A percentile compares a stretch with the other conserved stretches of the same genome.
Conservation (phyloP, 305 asterid species). For the Monarda citriodora region DNA sequence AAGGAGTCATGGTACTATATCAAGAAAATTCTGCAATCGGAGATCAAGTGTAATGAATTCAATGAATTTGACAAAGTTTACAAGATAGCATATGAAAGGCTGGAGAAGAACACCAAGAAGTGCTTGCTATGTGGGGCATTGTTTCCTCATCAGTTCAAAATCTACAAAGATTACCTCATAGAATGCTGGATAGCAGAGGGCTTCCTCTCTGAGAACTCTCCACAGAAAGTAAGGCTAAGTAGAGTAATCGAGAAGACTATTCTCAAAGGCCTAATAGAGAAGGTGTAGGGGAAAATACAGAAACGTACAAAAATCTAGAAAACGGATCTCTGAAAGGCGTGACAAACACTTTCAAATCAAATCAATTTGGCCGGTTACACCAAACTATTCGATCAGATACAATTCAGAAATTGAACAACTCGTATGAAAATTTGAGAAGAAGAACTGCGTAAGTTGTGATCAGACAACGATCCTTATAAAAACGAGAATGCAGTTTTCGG, state of each 20-base stretch:
- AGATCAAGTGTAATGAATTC: too few relatives aligned
- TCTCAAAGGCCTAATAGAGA: background rate
- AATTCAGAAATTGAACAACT: too few relatives aligned
- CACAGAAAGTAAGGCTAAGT: background rate
- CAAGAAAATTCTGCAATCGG: background rate
- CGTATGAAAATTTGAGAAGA: too few relatives aligned
- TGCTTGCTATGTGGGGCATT: constrained; percentile 14
- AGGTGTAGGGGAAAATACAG: too few relatives aligned
- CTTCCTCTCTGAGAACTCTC: background rate
- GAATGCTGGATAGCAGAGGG: constrained; percentile 17
- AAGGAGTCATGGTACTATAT: background rate
- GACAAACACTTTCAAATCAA: too few relatives aligned
- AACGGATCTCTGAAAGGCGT: too few relatives aligned
- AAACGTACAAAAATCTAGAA: too few relatives aligned
- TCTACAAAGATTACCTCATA: constrained; percentile 1
- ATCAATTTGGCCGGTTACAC: too few relatives aligned
- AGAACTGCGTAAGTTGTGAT: too few relatives aligned
- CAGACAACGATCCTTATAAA: too few relatives aligned
- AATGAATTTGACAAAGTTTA: background rate
- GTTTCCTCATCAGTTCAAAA: constrained; percentile 1
- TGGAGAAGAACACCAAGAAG: background rate
- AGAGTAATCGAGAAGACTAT: background rate
- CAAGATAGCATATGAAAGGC: background rate
- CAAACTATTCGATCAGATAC: too few relatives aligned
- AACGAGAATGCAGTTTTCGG: too few relatives aligned